Base-by-base conservation (phyloP, 306 rosid genomes). In the Pyrus betulifolia region DNA sequence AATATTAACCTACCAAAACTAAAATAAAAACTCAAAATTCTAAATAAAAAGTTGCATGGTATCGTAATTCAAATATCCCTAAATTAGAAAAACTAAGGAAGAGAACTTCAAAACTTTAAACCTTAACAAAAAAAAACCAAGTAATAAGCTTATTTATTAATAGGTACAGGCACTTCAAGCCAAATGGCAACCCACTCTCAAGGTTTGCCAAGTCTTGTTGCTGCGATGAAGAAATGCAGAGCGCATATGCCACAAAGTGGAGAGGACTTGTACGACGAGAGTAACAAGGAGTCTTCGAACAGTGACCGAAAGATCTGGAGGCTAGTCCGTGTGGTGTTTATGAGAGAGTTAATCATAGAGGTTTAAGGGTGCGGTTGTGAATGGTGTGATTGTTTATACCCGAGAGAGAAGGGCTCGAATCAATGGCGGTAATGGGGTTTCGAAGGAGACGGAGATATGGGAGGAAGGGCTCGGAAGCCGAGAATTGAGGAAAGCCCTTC, bases 121-220 rank as follows among this genome's bases (percentile, higher is more conserved):
- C 1, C 8, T 33, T 33, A 33, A 33, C 30, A 25, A 25, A 25
- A 25, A 25, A 25, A 25, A 25, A 25, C 27, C 27, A 25, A 25
- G 27, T 25, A 25, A 25, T 25, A 25, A 1, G 27, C 2, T 25
- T 25, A 25, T 25, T 25, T 25, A 25, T 1, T 25, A 25, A 25
- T 25, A 86, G 93, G 90, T 93, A 91, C 80, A 87, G 98, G 61
- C 98, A 93, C 84, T 92, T 91, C 89, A 92, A 85, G 80, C 90
- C 99, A 19, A 88, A 88, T 67, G 99, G 99, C 38, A 96, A 96
- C 82, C 99, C 99, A 74, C 88, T 92, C 38, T 76, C 97, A 22
- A 88, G 99, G 80, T 89, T 68, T 82, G 91, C 85, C 98, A 89
- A 87, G 99, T 96, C 78, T 30, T 96, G 85, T 84, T 27, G 91